Evolutionary conservation across 192 early-diverging fungal species (phyloP), one percentile per base, ranked within the genome.

Genomic region (Coemansia sp.): DNA sequence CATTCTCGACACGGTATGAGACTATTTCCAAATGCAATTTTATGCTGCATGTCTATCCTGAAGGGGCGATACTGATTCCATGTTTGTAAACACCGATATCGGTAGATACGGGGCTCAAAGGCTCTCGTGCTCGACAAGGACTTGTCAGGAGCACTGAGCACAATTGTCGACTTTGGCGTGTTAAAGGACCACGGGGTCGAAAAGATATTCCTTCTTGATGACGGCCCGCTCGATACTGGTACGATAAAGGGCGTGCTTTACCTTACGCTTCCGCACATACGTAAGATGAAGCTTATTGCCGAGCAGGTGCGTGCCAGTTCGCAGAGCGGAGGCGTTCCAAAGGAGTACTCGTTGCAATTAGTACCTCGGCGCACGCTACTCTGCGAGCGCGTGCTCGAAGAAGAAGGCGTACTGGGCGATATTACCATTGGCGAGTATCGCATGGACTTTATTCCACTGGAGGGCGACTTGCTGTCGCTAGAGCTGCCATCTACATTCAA

Each of bases 111-210:
- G 68, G 96, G 95, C 36, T 89, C 90, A 66, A 98, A 97, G 76
- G 92, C 90, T 20, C 77, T 98, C 20, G 92, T 98, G 16, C 84
- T 98, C n/a, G 95, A 98, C 79, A 88, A 88, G 38, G 85, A 90
- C 53, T 79, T 96, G 38, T 92, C 89, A 53, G 93, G 92, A 38
- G 91, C 95, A 60, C 83, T 98, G 64, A 93, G 93, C 84, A 78
- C 91, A 29, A 86, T 98, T 24, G 93, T 94, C 22, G 96, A 97
- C 69, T 95, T 97, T 83, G 87, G 86, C 22, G 79, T 96, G 27
- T 78, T 98, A 16, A 94, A 95, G 90, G 96, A 98, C 68, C 96
- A 98, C 85, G 96, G 96, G 22, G 95, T 97, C 13, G 94, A 97
- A 64, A 97, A 95, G 84, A 92, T 98, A 62, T 96, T 92, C 76